These are phyloP conservation scores for Nothopassalora personata DNA, from an alignment of 2,329 filamentous ascomycete species.

Conservation along the genomic window DNA sequence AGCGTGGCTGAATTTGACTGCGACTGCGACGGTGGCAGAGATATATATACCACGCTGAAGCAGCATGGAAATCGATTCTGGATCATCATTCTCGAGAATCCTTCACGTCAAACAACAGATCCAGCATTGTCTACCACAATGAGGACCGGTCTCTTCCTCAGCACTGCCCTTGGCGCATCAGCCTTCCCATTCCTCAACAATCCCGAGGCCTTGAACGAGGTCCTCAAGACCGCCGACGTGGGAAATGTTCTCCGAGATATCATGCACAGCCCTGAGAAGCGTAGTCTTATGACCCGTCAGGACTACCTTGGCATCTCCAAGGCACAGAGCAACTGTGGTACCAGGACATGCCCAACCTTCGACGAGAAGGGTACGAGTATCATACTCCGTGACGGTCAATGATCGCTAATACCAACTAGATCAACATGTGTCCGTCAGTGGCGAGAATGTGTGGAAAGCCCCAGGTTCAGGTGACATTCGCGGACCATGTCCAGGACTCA, in stretches of 20 bases:
- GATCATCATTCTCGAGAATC: neutral
- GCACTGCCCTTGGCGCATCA: slow-evolving; percentile 15
- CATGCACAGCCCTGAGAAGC: slow-evolving; percentile 6
- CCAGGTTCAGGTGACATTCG: slow-evolving; percentile 17
- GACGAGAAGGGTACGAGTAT: slow-evolving; percentile 11
- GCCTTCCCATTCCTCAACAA: slow-evolving; percentile 14
- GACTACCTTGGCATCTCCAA: slow-evolving; percentile 18
- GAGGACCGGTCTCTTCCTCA: slow-evolving; percentile 17
- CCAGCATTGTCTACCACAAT: slow-evolving; percentile 6
- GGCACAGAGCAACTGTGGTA: slow-evolving; percentile 17
- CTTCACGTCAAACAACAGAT: neutral
- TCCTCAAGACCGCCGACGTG: neutral
- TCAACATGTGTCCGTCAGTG: slow-evolving; percentile 16
- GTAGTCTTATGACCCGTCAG: slow-evolving; percentile 11
- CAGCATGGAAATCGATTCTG: neutral
- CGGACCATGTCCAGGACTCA: slow-evolving; percentile 10
- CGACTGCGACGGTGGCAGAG: neutral
- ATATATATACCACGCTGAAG: neutral
- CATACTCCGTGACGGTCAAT: neutral
- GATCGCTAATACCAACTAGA: slow-evolving; percentile 3
- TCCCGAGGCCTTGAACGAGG: neutral
- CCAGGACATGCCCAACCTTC: slow-evolving; percentile 14
- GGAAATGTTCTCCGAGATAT: slow-evolving; percentile 5
- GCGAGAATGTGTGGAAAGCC: slow-evolving; percentile 14
- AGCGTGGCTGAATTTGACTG: neutral